Evolutionary conservation across 2,329 filamentous ascomycete genomes (phyloP).

Genomic region (Hypocrella siamensis): DNA sequence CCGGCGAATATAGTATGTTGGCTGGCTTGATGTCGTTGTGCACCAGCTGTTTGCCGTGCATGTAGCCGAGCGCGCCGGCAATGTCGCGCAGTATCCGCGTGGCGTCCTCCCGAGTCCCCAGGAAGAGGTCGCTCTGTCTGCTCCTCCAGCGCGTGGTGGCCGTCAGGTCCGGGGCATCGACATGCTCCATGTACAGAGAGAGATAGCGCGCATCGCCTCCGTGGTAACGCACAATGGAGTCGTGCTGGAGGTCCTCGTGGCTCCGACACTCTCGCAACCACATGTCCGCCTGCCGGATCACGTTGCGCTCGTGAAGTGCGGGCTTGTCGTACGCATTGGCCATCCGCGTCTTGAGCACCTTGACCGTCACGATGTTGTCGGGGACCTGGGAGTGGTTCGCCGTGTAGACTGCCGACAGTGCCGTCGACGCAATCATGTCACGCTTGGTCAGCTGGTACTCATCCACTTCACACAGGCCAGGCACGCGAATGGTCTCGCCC

Average conservation of each 20-base stretch:
- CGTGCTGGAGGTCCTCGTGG: constrained; percentile 37
- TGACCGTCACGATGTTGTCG: constrained; percentile 41
- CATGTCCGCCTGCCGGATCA: constrained; percentile 43
- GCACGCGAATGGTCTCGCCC: constrained; percentile 32
- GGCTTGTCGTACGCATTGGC: constrained; percentile 25
- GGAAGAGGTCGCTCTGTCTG: constrained; percentile 29
- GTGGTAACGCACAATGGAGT: constrained; percentile 42
- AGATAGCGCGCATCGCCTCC: constrained; percentile 44
- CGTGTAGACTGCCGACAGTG: constrained; percentile 39
- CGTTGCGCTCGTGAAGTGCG: constrained; percentile 33
- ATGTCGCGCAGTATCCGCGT: constrained; percentile 38
- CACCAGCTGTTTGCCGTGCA: constrained; percentile 35
- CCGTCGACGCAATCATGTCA: constrained; percentile 38
- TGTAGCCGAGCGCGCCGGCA: constrained; percentile 35
- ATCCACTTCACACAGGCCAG: constrained; percentile 34
- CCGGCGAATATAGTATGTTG: constrained; percentile 43
- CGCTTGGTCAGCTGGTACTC: constrained; percentile 39
- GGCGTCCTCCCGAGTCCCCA: constrained; percentile 32
- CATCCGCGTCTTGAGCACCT: constrained; percentile 40
- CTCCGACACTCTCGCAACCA: constrained; percentile 43
- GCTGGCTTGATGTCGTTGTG: constrained; percentile 50
- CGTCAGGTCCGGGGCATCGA: constrained; percentile 39
- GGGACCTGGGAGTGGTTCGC: constrained; percentile 35
- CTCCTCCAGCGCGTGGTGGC: constrained; percentile 33
- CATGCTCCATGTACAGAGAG: constrained; percentile 45